phyloP scores from a whole-genome alignment of 352 stramenopile genomes.

The Elongisporangium anandrum region DNA sequence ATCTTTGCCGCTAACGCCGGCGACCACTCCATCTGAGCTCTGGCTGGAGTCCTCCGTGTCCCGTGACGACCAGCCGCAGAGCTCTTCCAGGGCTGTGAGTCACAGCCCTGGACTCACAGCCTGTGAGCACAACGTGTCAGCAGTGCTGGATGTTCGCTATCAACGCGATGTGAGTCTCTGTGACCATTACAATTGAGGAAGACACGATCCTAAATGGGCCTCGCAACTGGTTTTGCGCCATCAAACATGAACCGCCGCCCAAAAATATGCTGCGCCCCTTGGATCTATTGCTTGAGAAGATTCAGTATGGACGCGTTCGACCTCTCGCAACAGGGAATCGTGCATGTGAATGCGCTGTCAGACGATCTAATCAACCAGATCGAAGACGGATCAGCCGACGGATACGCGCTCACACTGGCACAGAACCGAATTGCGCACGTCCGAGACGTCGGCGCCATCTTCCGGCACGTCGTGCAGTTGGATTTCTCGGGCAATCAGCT shows the following conservation, averaged over 20 bases:
- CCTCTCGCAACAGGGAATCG: slow-evolving; percentile 44
- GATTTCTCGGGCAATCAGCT: slow-evolving; percentile 62
- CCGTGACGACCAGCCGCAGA: too few species aligned
- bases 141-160: too few species aligned
- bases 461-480: slow-evolving; percentile 42
- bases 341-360: slow-evolving; percentile 42
- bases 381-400: slow-evolving; percentile 19
- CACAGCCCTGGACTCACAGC: too few species aligned
- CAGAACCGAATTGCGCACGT: slow-evolving; percentile 45
- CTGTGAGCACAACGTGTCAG: too few species aligned
- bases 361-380: slow-evolving; percentile 33
- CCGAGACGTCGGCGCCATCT: slow-evolving; percentile 28
- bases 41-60: too few species aligned
- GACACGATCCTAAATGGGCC: too few species aligned
- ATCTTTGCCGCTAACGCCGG: too few species aligned
- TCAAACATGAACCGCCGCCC: not conserved
- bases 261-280: not conserved
- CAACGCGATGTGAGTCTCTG: too few species aligned
- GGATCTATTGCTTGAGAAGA: not conserved
- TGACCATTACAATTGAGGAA: too few species aligned
- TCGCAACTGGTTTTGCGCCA: too few species aligned
- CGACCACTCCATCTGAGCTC: too few species aligned
- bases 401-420: slow-evolving; percentile 45
- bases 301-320: slow-evolving; percentile 32
- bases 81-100: too few species aligned